Evolutionary conservation across 192 early-diverging fungal genomes (phyloP).

Genomic region (Neocallimastix lanati): DNA sequence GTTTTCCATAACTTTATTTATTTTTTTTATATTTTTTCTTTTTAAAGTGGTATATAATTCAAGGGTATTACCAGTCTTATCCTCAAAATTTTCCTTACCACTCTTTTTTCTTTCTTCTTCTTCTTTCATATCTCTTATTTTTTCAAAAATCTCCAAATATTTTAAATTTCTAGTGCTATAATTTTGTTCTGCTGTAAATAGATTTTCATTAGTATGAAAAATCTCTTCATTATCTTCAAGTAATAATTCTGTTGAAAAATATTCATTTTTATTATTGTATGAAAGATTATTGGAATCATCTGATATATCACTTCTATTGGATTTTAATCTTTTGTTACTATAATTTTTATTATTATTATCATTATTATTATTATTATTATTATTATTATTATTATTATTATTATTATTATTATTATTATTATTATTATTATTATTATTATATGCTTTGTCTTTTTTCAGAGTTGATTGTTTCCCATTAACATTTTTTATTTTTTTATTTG

Average conservation of each 20-base stretch:
- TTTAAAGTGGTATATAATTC: too few relatives aligned
- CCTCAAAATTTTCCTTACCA: not conserved
- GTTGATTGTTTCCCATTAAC: too few relatives aligned
- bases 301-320: not conserved
- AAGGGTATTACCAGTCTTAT: too few relatives aligned
- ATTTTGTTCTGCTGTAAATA: not conserved
- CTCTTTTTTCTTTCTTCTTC: not conserved
- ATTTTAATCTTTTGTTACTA: too few relatives aligned
- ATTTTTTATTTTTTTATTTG: too few relatives aligned
- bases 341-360: too few relatives aligned
- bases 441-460: too few relatives aligned
- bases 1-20: not conserved
- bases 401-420: too few relatives aligned
- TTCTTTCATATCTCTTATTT: not conserved
- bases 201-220: not conserved
- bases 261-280: not conserved
- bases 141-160: not conserved
- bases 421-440: too few relatives aligned
- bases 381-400: too few relatives aligned
- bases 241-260: not conserved
- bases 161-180: not conserved
- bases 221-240: not conserved
- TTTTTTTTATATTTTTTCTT: constrained; percentile 7
- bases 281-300: not conserved
- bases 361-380: too few relatives aligned